These are phyloP conservation scores for Auricularia heimuer DNA, from an alignment of 768 basidiomycete species.

Conservation along the genomic window DNA sequence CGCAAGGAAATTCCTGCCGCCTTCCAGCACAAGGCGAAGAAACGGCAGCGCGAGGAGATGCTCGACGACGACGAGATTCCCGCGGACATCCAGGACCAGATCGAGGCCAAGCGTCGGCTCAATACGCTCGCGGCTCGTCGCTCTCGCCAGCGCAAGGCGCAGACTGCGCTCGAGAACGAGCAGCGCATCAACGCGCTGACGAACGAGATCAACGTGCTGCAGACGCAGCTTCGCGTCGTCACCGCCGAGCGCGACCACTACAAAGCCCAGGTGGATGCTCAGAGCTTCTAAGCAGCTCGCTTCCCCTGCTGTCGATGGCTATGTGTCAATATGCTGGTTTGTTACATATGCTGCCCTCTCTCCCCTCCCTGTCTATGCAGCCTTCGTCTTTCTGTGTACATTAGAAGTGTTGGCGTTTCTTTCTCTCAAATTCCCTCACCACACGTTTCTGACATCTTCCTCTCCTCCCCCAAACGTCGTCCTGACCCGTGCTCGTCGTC, in stretches of 20 bases:
- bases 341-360: background rate
- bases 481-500: background rate
- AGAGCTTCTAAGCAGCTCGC: background rate
- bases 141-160: conserved; percentile 55
- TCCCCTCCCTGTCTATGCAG: background rate
- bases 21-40: conserved; percentile 24
- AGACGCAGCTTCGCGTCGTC: background rate
- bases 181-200: background rate
- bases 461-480: background rate
- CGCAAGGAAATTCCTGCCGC: conserved; percentile 68
- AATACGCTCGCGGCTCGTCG: conserved; percentile 82
- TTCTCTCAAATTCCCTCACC: background rate
- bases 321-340: background rate
- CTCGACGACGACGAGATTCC: conserved; percentile 32
- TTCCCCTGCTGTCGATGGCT: background rate
- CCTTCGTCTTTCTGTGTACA: background rate
- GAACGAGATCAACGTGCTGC: background rate
- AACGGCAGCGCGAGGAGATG: background rate
- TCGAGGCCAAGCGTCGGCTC: conserved; percentile 67
- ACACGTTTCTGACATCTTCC: background rate
- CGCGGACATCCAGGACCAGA: conserved; percentile 39
- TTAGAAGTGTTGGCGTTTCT: background rate
- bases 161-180: background rate
- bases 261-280: background rate
- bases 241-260: background rate